Percentiles rank a stretch among this genome's conserved stretches.
These are phyloP conservation scores for Myxozyma vanderwaltii DNA, from an alignment of 805 yeast species.

Conservation along the genomic window DNA sequence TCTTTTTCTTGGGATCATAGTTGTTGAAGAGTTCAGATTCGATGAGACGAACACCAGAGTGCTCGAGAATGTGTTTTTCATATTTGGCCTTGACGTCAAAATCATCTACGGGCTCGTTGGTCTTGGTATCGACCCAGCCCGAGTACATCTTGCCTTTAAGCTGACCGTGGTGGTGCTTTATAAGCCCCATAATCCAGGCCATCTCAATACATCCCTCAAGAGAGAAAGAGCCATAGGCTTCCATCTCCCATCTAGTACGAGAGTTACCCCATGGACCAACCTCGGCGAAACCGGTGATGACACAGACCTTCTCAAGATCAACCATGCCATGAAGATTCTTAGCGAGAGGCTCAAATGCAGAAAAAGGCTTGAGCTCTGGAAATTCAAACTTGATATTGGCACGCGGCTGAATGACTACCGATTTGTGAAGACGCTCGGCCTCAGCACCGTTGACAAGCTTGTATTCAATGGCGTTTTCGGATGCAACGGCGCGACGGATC, in stretches of 20 bases:
- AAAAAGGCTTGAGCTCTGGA: constrained; percentile 82
- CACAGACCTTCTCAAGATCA: constrained; percentile 88
- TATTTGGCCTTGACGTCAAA: constrained; percentile 89
- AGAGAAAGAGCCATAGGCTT: constrained; percentile 90
- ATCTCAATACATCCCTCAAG: constrained; percentile 97
- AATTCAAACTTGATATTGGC: constrained; percentile 92
- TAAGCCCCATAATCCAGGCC: constrained; percentile 99
- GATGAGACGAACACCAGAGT: constrained; percentile 93
- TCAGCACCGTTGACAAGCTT: constrained; percentile 81
- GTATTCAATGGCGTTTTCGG: constrained; percentile 88
- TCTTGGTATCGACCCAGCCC: constrained; percentile 97
- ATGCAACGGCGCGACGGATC: constrained; percentile 90
- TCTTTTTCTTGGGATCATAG: constrained; percentile 92
- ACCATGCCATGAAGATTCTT: constrained; percentile 79
- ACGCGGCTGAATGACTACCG: constrained; percentile 82
- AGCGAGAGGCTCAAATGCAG: constrained; percentile 52
- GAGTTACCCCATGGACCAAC: constrained; percentile 99
- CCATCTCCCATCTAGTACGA: constrained; percentile 99
- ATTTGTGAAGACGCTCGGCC: constrained; percentile 82
- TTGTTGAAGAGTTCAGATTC: constrained; percentile 95
- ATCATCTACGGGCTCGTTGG: constrained; percentile 91
- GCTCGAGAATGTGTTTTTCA: constrained; percentile 84
- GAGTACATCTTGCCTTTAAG: constrained; percentile 80
- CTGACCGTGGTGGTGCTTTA: constrained; percentile 91
- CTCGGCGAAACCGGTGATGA: constrained; percentile 97